Base-by-base conservation (phyloP, 768 basidiomycete species). In the Pleurotus salmoneostramineus region DNA sequence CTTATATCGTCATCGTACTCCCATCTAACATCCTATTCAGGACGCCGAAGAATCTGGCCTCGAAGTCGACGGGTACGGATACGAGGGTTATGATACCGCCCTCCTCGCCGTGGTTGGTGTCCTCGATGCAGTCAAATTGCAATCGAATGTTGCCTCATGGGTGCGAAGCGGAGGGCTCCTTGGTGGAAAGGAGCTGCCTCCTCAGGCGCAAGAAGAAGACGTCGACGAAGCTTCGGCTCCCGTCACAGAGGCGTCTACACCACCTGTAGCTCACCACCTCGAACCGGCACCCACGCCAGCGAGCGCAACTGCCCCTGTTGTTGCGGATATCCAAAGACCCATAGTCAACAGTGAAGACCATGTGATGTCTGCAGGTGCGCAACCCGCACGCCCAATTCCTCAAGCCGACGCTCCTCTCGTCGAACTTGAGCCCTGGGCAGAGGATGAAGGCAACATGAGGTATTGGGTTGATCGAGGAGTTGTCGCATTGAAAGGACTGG, bases 141-240 rank as follows among this genome's bases (percentile, higher is more conserved):
- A 90, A 69, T 75, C 71, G 56, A 90, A 87, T 61, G 80, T 91
- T 21, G 83, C 87, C 0, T 82, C 77, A 15, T 91, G 89, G 89
- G 75, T 89, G 56, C 76, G 78, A 14, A 63, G 65, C 32, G 86
- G 87, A 1, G 85, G 85, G 0, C 68, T 88, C 17, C 56, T 56
- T 54, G 49, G 56, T n/a, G 47, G 12, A 27, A 40, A 40, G 37
- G 8, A 40, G 8, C 37, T 40, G 37, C n/a, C 37, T 40, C 21
- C 21, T 27, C 21, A 27, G 21, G 21, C 21, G 21, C 21, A 27
- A 27, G 21, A 27, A 27, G 21, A 27, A 27, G 21, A 27, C 21
- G 21, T 3, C 21, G 21, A 27, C 21, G 21, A 27, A 27, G 21
- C 21, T 27, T 27, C 21, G 21, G 21, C 21, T 27, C 21, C 21